Evolutionary conservation across 352 stramenopile genomes (phyloP).

Genomic region (Globisporangium irregulare): DNA sequence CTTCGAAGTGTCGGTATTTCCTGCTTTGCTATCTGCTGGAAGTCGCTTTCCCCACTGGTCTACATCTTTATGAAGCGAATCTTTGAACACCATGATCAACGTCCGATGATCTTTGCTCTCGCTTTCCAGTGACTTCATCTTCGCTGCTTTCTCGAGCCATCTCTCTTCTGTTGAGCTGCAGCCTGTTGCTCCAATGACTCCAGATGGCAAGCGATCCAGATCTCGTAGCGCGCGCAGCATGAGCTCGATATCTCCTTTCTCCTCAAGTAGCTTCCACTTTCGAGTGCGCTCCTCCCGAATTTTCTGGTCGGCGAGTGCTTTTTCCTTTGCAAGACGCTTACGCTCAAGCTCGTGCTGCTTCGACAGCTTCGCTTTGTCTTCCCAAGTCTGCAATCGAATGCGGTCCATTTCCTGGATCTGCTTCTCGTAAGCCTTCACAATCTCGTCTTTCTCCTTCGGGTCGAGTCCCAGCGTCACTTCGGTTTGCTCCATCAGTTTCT

Average conservation of each 20-base stretch:
- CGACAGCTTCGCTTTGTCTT: constrained; percentile 83
- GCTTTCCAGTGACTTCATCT: constrained; percentile 58
- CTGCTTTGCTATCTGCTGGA: constrained; percentile 9
- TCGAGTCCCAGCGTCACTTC: constrained; percentile 59
- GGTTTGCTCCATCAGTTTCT: constrained; percentile 82
- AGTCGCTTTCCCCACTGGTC: constrained; percentile 60
- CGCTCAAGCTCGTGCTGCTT: constrained; percentile 86
- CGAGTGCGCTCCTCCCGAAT: constrained; percentile 77
- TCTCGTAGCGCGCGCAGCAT: constrained; percentile 75
- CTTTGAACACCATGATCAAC: constrained; percentile 81
- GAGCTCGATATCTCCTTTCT: constrained; percentile 81
- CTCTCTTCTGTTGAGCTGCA: constrained; percentile 36
- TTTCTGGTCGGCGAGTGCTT: constrained; percentile 72
- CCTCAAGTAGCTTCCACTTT: constrained; percentile 83
- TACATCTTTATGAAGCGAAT: constrained; percentile 76
- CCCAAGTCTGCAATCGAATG: constrained; percentile 83
- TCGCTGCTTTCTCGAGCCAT: constrained; percentile 58
- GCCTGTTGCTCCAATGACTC: constrained; percentile 11
- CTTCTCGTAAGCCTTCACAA: constrained; percentile 83
- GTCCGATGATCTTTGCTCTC: constrained; percentile 79
- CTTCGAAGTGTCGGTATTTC: constrained; percentile 19
- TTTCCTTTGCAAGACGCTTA: constrained; percentile 76
- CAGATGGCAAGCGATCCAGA: constrained; percentile 28
- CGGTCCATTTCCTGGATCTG: constrained; percentile 90
- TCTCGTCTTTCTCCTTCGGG: constrained; percentile 86